A percentile compares a stretch with the other conserved stretches of the same genome.
Conservation (phyloP, 2,329 filamentous ascomycete species). For the Apiospora phragmitis region DNA sequence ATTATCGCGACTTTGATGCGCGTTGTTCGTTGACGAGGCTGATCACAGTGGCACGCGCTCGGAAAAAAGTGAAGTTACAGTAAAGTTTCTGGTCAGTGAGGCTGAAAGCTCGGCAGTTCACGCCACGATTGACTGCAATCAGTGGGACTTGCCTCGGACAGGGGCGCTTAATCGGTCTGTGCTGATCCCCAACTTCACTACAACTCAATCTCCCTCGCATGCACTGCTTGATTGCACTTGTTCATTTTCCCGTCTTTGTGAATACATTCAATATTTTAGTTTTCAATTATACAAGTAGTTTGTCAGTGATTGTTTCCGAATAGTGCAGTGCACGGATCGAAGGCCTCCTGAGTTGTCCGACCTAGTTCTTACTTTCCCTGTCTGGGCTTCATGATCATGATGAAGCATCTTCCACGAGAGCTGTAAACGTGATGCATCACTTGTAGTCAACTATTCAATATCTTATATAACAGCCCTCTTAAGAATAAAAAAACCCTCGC, state of each 20-base stretch:
- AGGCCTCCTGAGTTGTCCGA: neutral
- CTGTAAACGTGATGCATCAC: neutral
- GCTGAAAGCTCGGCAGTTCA: conserved; percentile 2
- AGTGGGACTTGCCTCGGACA: neutral
- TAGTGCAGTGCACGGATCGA: neutral
- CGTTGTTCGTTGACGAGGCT: conserved; percentile 5
- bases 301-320: neutral
- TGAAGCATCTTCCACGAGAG: too few species aligned
- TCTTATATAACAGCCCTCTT: too few species aligned
- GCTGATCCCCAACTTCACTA: neutral
- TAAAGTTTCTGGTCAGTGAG: neutral
- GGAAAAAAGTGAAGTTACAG: conserved; percentile 9
- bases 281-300: neutral
- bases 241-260: neutral
- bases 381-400: too few species aligned
- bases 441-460: neutral
- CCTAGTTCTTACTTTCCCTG: too few species aligned
- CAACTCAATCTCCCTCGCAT: neutral
- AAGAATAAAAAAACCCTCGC: neutral
- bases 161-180: neutral
- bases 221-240: neutral
- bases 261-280: too few species aligned
- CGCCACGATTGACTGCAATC: conserved; percentile 3
- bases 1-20: neutral
- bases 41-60: conserved; percentile 6